These are phyloP conservation scores for Botrytis hyacinthi DNA, from an alignment of 2,329 filamentous ascomycete genomes.

Conservation along the genomic window DNA sequence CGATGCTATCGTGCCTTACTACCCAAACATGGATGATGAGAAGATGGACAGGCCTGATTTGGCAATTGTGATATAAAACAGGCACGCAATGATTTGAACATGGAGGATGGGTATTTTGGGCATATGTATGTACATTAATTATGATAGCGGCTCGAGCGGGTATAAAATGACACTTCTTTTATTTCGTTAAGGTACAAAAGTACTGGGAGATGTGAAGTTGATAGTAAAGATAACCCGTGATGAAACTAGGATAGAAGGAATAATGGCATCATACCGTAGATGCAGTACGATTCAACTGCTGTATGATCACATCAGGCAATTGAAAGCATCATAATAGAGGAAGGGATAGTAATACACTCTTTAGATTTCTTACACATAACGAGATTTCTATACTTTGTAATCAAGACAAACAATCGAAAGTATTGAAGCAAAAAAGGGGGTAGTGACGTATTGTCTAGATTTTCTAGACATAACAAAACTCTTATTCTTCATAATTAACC, in stretches of 20 bases:
- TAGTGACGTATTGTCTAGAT: background rate
- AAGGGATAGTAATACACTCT: background rate
- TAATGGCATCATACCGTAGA: background rate
- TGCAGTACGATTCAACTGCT: too few species aligned
- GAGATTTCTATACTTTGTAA: background rate
- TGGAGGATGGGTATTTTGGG: conserved; percentile 6
- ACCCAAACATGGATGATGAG: conserved; percentile 81
- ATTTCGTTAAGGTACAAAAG: background rate
- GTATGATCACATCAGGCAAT: background rate
- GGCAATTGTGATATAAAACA: conserved; percentile 69
- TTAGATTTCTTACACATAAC: background rate
- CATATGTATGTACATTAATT: conserved; percentile 9
- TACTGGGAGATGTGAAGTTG: background rate
- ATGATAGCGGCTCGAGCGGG: conserved; percentile 10
- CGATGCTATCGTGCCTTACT: conserved; percentile 95
- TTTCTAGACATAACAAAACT: background rate
- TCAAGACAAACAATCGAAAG: background rate
- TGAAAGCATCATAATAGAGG: background rate
- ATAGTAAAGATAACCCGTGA: background rate
- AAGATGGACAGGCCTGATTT: conserved; percentile 76
- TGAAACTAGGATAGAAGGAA: background rate
- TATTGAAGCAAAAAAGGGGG: background rate
- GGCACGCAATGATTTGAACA: conserved; percentile 16
- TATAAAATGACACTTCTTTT: conserved; percentile 7
- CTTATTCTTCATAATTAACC: too few species aligned